These are phyloP conservation scores for Seminavis robusta DNA, from an alignment of 108 stramenopile genomes.

Conservation along the genomic window DNA sequence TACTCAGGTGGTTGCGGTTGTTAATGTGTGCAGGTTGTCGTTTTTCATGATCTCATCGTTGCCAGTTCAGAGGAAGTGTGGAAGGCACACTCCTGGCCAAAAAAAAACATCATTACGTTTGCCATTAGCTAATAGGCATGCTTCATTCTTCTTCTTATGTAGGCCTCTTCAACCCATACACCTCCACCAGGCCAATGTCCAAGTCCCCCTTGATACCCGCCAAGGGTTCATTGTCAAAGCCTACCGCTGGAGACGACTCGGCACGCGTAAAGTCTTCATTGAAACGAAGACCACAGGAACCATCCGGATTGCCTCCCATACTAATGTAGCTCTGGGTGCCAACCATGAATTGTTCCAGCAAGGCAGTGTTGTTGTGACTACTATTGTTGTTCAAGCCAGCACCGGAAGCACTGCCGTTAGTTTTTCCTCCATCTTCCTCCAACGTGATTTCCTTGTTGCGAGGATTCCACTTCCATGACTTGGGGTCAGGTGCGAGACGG, in stretches of 20 bases:
- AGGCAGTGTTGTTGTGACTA: slow-evolving; percentile 18
- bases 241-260: slow-evolving; percentile 54
- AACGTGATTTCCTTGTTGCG: slow-evolving; percentile 18
- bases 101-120: no score
- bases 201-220: slow-evolving; percentile 32
- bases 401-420: slow-evolving; percentile 3
- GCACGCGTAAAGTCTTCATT: slow-evolving; percentile 78
- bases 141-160: no score
- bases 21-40: no score
- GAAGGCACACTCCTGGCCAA: no score
- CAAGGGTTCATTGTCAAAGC: slow-evolving; percentile 77
- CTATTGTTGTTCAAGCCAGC: not conserved
- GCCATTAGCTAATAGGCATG: no score
- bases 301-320: slow-evolving; percentile 75
- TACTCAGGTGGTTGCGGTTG: no score
- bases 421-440: slow-evolving; percentile 21
- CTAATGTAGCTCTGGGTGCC: slow-evolving; percentile 53
- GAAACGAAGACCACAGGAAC: slow-evolving; percentile 62
- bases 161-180: slow-evolving; percentile 49
- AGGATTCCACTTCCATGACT: slow-evolving; percentile 73
- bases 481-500: slow-evolving; percentile 56
- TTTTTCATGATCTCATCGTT: no score
- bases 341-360: slow-evolving; percentile 78
- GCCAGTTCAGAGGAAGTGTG: no score
- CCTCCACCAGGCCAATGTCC: slow-evolving; percentile 76